These are phyloP conservation scores for Citrus sinensis DNA, from an alignment of 345 rosid genomes.

Conservation along the genomic window DVS_A1.0 CM039164.1:15682001-15682500, in stretches of 20 bases:
- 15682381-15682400: neutral
- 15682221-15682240: constrained; percentile 51
- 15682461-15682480: neutral
- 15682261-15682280: constrained; percentile 59
- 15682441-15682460: neutral
- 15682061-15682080: neutral
- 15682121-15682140: neutral
- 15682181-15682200: constrained; percentile 67
- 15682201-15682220: constrained; percentile 57
- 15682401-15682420: neutral
- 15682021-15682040: too few relatives aligned
- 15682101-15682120: too few relatives aligned
- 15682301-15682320: neutral
- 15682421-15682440: neutral
- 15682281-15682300: neutral
- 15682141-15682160: neutral
- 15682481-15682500: neutral
- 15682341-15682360: neutral
- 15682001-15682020: too few relatives aligned
- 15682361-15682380: neutral
- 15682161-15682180: neutral
- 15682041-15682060: too few relatives aligned
- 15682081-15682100: neutral
- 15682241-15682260: constrained; percentile 49
- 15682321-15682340: too few relatives aligned